These are phyloP conservation scores for Kwoniella dendrophila DNA, from an alignment of 768 basidiomycete genomes.

Conservation along the genomic window DNA sequence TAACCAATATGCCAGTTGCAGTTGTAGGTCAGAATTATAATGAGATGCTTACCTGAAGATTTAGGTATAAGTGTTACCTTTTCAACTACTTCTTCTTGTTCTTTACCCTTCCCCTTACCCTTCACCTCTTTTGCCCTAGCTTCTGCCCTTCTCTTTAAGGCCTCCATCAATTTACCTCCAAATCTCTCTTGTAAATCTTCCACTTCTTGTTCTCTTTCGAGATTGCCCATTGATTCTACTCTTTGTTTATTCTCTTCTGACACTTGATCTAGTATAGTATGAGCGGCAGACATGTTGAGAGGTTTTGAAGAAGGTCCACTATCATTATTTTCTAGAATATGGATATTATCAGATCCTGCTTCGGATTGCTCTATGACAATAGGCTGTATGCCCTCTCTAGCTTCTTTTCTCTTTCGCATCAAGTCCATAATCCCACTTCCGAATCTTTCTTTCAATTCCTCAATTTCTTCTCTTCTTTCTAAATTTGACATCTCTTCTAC, in stretches of 20 bases:
- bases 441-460: constrained; percentile 71
- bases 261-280: constrained; percentile 26
- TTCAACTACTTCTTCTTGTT: neutral
- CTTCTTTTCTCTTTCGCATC: constrained; percentile 63
- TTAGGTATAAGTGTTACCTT: too few species aligned
- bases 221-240: constrained; percentile 24
- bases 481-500: constrained; percentile 72
- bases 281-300: constrained; percentile 21
- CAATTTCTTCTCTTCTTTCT: constrained; percentile 68
- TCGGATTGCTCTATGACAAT: neutral
- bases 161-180: constrained; percentile 25
- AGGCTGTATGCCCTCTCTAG: constrained; percentile 56
- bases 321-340: constrained; percentile 1
- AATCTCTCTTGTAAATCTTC: constrained; percentile 41
- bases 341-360: neutral
- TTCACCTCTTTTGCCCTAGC: constrained; percentile 13
- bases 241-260: constrained; percentile 30
- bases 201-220: constrained; percentile 31
- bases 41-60: too few species aligned
- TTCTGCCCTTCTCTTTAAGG: constrained; percentile 33
- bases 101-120: constrained; percentile 6
- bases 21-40: too few species aligned
- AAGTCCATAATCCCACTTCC: constrained; percentile 69
- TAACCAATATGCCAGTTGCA: too few species aligned
- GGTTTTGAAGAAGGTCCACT: constrained; percentile 1